Percentiles rank a stretch among this genome's conserved stretches.
Evolutionary conservation across 768 basidiomycete genomes (phyloP).

Genomic region (Lyophyllum semitale): DNA sequence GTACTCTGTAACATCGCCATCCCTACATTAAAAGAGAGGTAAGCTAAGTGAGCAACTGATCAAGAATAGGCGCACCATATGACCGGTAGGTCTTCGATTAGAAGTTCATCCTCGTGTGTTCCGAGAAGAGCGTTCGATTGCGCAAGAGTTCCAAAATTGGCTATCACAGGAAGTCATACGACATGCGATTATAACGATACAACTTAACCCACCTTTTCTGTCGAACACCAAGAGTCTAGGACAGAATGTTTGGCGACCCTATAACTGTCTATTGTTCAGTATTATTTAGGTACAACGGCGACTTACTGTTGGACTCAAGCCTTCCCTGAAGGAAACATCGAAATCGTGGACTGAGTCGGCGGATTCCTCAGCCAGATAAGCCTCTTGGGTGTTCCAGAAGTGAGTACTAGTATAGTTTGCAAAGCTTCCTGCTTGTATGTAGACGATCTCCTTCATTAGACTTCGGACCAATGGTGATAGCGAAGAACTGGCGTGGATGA

Average conservation of each 20-base stretch:
- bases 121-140: constrained; percentile 40
- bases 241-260: constrained; percentile 52
- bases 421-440: constrained; percentile 70
- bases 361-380: constrained; percentile 54
- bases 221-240: constrained; percentile 73
- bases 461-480: background rate
- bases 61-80: constrained; percentile 19
- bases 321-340: constrained; percentile 69
- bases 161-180: constrained; percentile 32
- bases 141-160: constrained; percentile 65
- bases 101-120: constrained; percentile 24
- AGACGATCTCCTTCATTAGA: constrained; percentile 75
- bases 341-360: constrained; percentile 47
- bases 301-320: constrained; percentile 50
- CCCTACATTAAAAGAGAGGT: constrained; percentile 31
- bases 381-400: constrained; percentile 83
- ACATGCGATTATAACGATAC: constrained; percentile 2
- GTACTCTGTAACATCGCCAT: constrained; percentile 48
- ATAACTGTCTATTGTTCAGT: constrained; percentile 2
- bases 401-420: constrained; percentile 75
- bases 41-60: background rate
- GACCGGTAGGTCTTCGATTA: constrained; percentile 12
- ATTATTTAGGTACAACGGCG: background rate
- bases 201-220: constrained; percentile 52
- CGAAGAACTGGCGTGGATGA: background rate